Percentiles rank a stretch among this genome's conserved stretches.
phyloP scores from a whole-genome alignment of 108 stramenopile genomes.

The Fistulifera pelliculosa region DNA sequence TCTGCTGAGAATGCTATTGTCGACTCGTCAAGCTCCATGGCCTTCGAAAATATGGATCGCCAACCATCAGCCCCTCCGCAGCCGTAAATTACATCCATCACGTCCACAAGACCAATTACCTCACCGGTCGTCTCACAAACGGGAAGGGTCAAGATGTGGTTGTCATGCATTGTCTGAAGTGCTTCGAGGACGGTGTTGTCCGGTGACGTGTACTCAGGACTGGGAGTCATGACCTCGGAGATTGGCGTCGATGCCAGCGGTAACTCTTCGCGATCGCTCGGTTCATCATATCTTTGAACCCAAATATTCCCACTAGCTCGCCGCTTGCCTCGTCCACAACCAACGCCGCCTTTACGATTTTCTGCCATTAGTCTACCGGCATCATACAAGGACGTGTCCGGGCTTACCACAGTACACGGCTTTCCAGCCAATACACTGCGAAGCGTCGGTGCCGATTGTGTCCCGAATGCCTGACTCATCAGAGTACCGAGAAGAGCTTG shows the following conservation, averaged over 20 bases:
- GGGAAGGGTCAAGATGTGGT: conserved; percentile 90
- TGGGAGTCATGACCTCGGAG: conserved; percentile 85
- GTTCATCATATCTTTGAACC: conserved; percentile 94
- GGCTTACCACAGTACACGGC: conserved; percentile 59
- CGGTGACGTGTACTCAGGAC: conserved; percentile 84
- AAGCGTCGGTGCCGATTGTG: conserved; percentile 56
- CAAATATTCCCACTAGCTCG: conserved; percentile 82
- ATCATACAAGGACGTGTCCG: conserved; percentile 54
- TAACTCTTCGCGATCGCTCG: conserved; percentile 78
- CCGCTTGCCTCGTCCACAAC: conserved; percentile 65
- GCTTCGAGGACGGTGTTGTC: conserved; percentile 90
- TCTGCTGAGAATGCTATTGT: conserved; percentile 12
- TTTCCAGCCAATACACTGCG: conserved; percentile 63
- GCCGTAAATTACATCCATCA: conserved; percentile 87
- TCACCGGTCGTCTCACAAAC: conserved; percentile 69
- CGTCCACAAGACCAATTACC: conserved; percentile 93
- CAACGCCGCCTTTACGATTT: conserved; percentile 64
- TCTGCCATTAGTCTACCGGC: conserved; percentile 78
- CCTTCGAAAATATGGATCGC: conserved; percentile 66
- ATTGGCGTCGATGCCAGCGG: conserved; percentile 67
- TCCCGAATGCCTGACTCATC: conserved; percentile 66
- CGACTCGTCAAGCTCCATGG: conserved; percentile 59
- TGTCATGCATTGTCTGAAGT: conserved; percentile 89
- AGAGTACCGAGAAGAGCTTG: conserved; percentile 56
- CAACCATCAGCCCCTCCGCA: conserved; percentile 73